Base-by-base conservation (phyloP, 2,329 filamentous ascomycete genomes). In the Xylogone sp. region DNA sequence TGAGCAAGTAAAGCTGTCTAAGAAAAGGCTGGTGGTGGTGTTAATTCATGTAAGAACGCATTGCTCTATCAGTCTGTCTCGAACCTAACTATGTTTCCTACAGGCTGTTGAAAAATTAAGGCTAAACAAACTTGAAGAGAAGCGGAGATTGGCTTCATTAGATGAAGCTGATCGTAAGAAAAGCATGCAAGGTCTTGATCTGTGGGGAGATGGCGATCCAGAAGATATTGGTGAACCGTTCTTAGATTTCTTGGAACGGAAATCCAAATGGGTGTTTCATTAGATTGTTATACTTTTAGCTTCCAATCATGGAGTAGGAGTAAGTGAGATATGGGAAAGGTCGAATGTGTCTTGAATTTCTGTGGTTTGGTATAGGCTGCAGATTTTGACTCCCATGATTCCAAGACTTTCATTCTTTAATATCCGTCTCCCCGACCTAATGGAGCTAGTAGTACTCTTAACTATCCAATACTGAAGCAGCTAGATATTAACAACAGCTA, bases 221-320 rank as follows among this genome's bases (percentile, higher is more conserved):
- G 47, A 49, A 9, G 47, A 49, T 21, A 22, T 43, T 12, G 47
- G 47, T 18, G 34, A 49, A 16, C 34, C 12, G 5, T 39, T 39
- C n/a, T 4, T 39, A 16, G 13, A 13, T 5, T 39, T 9, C n/a
- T 16, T 39, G 13, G 34, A 39, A 39, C 34, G 34, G 34, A 27
- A 27, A 27, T 27, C 10, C 10, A 27, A 27, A 27, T 27, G 24
- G n/a, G n/a, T n/a, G n/a, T n/a, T n/a, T n/a, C n/a, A 27, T 27
- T 27, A 10, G 10, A 27, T 27, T 27, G 27, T 31, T 27, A 5
- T 27, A 27, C 6, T 27, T 27, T 27, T 27, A 5, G 6, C 24
- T 27, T 27, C 24, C 24, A 27, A 27, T 10, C 5, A 27, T 5
- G 10, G 24, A 6, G 5, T 6, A 27, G 24, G 6, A 27, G 24